These are phyloP conservation scores for Galeopsis tetrahit DNA, from an alignment of 257 asterid genomes.

Conservation along the genomic window DNA sequence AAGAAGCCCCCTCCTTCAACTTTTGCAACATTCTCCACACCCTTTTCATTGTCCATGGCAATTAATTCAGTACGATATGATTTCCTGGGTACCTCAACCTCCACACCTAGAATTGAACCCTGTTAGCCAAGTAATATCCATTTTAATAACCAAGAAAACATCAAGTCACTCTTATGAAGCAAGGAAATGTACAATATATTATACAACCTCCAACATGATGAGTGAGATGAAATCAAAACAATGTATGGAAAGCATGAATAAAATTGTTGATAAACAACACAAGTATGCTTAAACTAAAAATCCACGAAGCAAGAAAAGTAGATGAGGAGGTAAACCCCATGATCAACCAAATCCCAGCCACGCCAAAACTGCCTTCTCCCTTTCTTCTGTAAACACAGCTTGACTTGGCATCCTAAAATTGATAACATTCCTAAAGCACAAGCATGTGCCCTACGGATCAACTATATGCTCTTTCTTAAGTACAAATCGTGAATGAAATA, in stretches of 20 bases:
- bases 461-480: constrained; percentile 1
- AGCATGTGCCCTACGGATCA: background rate
- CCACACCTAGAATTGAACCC: constrained; percentile 99
- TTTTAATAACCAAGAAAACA: constrained; percentile 58
- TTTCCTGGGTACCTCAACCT: constrained; percentile 77
- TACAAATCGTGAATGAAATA: background rate
- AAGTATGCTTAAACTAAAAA: background rate
- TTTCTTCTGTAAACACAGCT: background rate
- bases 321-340: constrained; percentile 24
- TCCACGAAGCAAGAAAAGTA: background rate
- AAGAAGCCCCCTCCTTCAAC: constrained; percentile 69
- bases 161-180: constrained; percentile 38
- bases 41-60: constrained; percentile 45
- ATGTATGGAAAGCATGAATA: background rate
- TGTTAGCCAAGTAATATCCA: constrained; percentile 93
- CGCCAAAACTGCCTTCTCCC: background rate
- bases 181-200: constrained; percentile 14
- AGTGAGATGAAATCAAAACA: constrained; percentile 4
- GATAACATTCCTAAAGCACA: background rate
- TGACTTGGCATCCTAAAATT: background rate
- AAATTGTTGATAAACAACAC: background rate
- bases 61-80: constrained; percentile 59
- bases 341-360: constrained; percentile 14
- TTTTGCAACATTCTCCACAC: constrained; percentile 42
- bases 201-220: constrained; percentile 14